These are phyloP conservation scores for Ascochyta fabae DNA, from an alignment of 2,329 filamentous ascomycete genomes.

Conservation along the genomic window DNA sequence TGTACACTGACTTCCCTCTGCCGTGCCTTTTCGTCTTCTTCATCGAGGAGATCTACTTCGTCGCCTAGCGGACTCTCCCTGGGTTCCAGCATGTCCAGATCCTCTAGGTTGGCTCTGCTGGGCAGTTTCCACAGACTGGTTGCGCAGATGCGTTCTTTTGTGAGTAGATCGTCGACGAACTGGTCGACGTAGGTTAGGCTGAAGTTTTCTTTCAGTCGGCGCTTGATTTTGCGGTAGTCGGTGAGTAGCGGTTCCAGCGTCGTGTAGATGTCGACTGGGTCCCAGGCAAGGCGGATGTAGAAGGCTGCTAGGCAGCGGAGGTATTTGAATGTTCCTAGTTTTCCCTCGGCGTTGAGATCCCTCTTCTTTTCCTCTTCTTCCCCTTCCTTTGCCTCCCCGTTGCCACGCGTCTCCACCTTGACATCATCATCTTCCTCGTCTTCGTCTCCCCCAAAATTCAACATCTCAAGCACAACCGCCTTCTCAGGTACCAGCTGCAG, in stretches of 20 bases:
- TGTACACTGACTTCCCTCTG: slow-evolving; percentile 15
- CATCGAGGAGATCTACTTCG: slow-evolving; percentile 65
- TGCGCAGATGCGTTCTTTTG: slow-evolving; percentile 86
- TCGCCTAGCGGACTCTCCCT: slow-evolving; percentile 83
- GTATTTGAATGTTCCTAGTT: slow-evolving; percentile 68
- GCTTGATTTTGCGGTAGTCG: slow-evolving; percentile 82
- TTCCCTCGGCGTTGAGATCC: slow-evolving; percentile 38
- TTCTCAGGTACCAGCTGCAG: slow-evolving; percentile 84
- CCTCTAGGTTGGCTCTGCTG: slow-evolving; percentile 80
- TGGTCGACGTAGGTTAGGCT: slow-evolving; percentile 83
- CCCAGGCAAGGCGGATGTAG: slow-evolving; percentile 88
- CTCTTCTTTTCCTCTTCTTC: slow-evolving; percentile 19
- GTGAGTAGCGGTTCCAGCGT: slow-evolving; percentile 82
- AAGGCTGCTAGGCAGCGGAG: slow-evolving; percentile 88
- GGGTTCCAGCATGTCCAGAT: slow-evolving; percentile 85
- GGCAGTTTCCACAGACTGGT: slow-evolving; percentile 94
- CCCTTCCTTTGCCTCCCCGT: slow-evolving; percentile 44
- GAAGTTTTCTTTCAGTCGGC: slow-evolving; percentile 76
- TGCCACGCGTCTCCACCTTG: slow-evolving; percentile 12
- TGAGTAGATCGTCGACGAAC: slow-evolving; percentile 90
- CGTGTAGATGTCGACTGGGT: slow-evolving; percentile 78
- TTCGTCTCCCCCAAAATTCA: slow-evolving; percentile 60
- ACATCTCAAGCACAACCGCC: slow-evolving; percentile 79
- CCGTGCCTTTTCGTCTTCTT: slow-evolving; percentile 23
- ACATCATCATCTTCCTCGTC: slow-evolving; percentile 18